Conservation (phyloP, 2,329 filamentous ascomycete genomes). For the Cadophora gregata region DNA sequence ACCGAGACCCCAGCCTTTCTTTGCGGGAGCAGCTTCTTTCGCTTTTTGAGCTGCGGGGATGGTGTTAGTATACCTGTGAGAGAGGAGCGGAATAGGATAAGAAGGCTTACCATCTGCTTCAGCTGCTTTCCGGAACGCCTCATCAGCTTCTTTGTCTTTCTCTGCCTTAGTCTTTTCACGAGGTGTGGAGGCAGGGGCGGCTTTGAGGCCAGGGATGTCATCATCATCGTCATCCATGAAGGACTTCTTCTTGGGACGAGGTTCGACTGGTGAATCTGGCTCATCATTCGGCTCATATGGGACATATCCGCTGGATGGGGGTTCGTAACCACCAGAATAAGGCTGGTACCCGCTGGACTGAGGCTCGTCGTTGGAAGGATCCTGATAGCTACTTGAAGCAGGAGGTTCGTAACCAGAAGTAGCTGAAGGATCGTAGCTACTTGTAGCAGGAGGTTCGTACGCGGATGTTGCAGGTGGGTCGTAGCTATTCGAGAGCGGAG, state of each 20-base stretch:
- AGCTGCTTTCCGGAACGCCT: slow-evolving; percentile 84
- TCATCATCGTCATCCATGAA: slow-evolving; percentile 85
- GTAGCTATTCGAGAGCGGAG: slow-evolving; percentile 15
- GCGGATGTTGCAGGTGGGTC: slow-evolving; percentile 33
- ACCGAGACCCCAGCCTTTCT: slow-evolving; percentile 80
- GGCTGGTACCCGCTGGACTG: slow-evolving; percentile 40
- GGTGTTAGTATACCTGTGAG: slow-evolving; percentile 25
- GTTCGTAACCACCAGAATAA: slow-evolving; percentile 39
- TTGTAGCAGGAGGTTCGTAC: slow-evolving; percentile 26
- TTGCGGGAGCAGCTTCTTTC: slow-evolving; percentile 56
- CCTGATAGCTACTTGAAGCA: slow-evolving; percentile 35
- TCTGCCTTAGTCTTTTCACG: slow-evolving; percentile 67
- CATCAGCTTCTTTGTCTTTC: slow-evolving; percentile 80
- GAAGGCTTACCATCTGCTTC: slow-evolving; percentile 69
- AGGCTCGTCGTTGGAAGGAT: slow-evolving; percentile 44
- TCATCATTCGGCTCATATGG: slow-evolving; percentile 55
- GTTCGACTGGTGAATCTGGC: slow-evolving; percentile 46
- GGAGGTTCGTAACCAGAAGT: slow-evolving; percentile 30
- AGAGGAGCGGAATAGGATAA: slow-evolving; percentile 30
- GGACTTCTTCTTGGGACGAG: slow-evolving; percentile 74
- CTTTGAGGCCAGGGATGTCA: slow-evolving; percentile 59
- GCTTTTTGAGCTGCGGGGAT: slow-evolving; percentile 62
- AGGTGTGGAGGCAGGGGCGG: slow-evolving; percentile 45
- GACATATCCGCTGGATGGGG: slow-evolving; percentile 52
- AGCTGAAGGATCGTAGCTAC: slow-evolving; percentile 30